Evolutionary conservation across 306 rosid species (phyloP), one percentile per base, ranked within the genome.

Genomic region (Inga laurina): DNA sequence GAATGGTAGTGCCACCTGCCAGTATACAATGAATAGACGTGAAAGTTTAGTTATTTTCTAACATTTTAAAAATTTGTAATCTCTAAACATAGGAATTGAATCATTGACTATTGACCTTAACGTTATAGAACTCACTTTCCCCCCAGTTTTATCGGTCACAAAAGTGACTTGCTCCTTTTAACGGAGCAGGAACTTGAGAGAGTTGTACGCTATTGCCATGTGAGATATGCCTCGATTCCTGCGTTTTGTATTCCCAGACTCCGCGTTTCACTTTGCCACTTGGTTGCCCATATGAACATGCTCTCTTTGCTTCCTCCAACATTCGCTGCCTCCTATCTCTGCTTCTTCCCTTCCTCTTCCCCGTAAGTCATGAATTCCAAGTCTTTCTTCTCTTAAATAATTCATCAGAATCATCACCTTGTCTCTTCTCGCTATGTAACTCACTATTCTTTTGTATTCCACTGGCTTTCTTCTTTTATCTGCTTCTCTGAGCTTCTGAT

Each of bases 181-280:
- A 86, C 89, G 82, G 87, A 79, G 93, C 86, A 78, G 89, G 89
- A 92, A 79, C 18, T 19, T 10, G 46, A 37, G 74, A 70, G 74
- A 7, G 32, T 86, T 86, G 70, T 79, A 74, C 90, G 96, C 81
- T 49, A 72, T 71, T 72, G 86, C 97, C 99, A 93, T 94, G 99
- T 93, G 99, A 92, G 82, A 73, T 52, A 67, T 86, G 91, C 77
- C 96, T 95, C 90, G 99, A 82, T 87, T 80, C 44, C 86, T 77
- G 94, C 86, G 72, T 72, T 74, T 32, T 65, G 78, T 45, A 83
- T 70, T 85, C 82, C 54, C 39, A 27, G 34, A 76, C 78, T 43
- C 85, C 75, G 94, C 87, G 71, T 71, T 74, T 32, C 71, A 32
- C 66, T 76, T 39, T 76, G 79, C 71, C 79, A 74, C 37, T 41